phyloP scores from a whole-genome alignment of 169 alveolate genomes.

The Plasmodium knowlesi region DNA sequence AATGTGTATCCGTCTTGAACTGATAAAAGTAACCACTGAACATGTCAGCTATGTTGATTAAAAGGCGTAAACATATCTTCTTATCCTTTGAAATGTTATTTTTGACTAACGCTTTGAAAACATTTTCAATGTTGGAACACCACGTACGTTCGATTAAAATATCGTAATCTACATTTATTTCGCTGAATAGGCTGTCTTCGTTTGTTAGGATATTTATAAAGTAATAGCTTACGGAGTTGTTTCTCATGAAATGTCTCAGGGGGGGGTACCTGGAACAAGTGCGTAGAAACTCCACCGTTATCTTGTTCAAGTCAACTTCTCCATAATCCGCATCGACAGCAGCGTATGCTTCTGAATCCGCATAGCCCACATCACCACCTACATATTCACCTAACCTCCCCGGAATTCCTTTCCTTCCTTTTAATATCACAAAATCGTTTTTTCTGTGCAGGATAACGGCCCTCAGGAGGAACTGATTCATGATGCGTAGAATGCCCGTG shows the following conservation, averaged over 20 bases:
- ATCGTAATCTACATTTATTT: constrained; percentile 57
- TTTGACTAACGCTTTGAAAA: constrained; percentile 51
- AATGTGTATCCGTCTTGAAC: constrained; percentile 3
- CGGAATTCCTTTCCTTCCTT: not conserved
- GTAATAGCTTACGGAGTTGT: constrained; percentile 17
- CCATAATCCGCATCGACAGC: not conserved
- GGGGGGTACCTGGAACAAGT: constrained; percentile 32
- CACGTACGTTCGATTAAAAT: constrained; percentile 69
- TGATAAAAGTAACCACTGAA: constrained; percentile 58
- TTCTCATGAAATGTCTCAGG: constrained; percentile 37
- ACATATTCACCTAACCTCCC: not conserved
- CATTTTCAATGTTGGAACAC: constrained; percentile 48
- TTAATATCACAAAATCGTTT: not conserved
- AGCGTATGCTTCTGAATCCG: not conserved
- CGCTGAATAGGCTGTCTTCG: constrained; percentile 53
- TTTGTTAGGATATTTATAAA: constrained; percentile 21
- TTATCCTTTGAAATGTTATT: constrained; percentile 42
- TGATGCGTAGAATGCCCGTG: constrained; percentile 23
- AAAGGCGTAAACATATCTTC: constrained; percentile 62
- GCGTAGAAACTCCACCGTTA: constrained; percentile 22
- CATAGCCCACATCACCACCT: not conserved
- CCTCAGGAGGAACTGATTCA: constrained; percentile 29
- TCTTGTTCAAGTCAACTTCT: constrained; percentile 28
- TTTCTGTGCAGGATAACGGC: constrained; percentile 21
- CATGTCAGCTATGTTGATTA: constrained; percentile 65